Base-by-base conservation (phyloP, 192 early-diverging fungal genomes). In the Coemansia sp. region DNA sequence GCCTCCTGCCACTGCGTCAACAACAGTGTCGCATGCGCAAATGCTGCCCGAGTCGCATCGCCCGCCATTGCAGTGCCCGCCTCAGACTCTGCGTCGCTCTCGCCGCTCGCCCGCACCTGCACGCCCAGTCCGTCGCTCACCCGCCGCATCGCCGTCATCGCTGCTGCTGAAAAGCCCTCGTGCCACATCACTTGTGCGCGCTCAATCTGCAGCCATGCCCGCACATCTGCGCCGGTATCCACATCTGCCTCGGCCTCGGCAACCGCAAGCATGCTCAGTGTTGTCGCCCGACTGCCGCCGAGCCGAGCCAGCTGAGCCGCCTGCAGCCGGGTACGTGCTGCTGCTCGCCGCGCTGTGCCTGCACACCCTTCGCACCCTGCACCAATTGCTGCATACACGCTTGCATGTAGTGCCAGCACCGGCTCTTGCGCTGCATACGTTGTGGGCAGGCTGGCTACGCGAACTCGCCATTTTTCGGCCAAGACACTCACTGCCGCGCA, bases 141-240 rank as follows among this genome's bases (percentile, higher is more conserved):
- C 16, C 69, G 78, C 19, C 66, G 48, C 19, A 75, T 66, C 3
- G 57, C 43, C 2, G 78, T 35, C 26, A 81, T 81, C 23, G 78
- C 78, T 29, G 74, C 73, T 20, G 69, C 61, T 3, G 66, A 29
- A 19, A 64, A 64, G 3, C 78, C 78, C 22, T 81, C 78, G 23
- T 73, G 66, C 78, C 78, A 81, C 38, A 81, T 52, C 6, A 81
- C 74, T 53, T 75, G 73, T 8, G 78, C 68, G 16, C 69, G 73
- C 61, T 81, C 78, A 23, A 65, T 73, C 66, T 75, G 78, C 55
- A 81, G 59, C 60, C 1, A 24, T 39, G 37, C 74, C 64, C 16
- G 70, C 69, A 4, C 64, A 53, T 35, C 41, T 1, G 41, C 41
- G 2, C 41, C 41, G 3, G 41, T 45, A n/a, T 45, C 41, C 16